A percentile compares a stretch with the other conserved stretches of the same genome.
These are phyloP conservation scores for Apiospora arundinis DNA, from an alignment of 2,329 filamentous ascomycete genomes.

Conservation along the genomic window DNA sequence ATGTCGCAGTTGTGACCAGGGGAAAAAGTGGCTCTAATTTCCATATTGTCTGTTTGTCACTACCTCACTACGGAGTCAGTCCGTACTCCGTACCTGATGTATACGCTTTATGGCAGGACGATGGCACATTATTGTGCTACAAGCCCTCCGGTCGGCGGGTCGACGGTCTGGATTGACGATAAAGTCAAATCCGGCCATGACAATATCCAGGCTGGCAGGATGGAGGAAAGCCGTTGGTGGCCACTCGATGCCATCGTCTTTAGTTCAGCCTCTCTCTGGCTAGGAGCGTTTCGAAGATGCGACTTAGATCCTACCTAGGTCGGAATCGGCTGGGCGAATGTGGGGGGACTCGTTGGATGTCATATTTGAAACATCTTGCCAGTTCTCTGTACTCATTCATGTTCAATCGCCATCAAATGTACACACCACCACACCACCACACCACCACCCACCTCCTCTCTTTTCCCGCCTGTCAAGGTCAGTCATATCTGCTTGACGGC, in stretches of 20 bases:
- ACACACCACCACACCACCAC: not conserved
- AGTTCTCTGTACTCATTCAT: too few relatives aligned
- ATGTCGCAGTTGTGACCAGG: not conserved
- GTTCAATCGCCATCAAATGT: not conserved
- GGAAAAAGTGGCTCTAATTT: conserved; percentile 16
- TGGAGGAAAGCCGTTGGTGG: conserved; percentile 12
- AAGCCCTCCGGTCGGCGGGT: not conserved
- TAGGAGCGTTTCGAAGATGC: conserved; percentile 18
- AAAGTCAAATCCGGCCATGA: not conserved
- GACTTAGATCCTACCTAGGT: conserved; percentile 5
- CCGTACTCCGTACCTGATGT: not conserved
- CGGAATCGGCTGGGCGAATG: not conserved
- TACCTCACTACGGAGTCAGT: too few relatives aligned
- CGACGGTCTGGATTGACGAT: not conserved
- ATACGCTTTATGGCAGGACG: not conserved
- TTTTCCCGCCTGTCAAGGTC: not conserved
- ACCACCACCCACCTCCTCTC: not conserved
- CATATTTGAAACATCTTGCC: conserved; percentile 11
- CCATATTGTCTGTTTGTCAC: not conserved
- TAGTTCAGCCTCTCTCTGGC: not conserved
- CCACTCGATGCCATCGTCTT: not conserved
- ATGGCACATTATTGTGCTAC: not conserved
- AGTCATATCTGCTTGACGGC: not conserved
- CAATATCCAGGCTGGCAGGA: not conserved
- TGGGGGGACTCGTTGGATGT: conserved; percentile 6